A percentile compares a stretch with the other conserved stretches of the same genome.
Conservation (phyloP, 352 stramenopile genomes). For the Pythium aphanidermatum region DNA sequence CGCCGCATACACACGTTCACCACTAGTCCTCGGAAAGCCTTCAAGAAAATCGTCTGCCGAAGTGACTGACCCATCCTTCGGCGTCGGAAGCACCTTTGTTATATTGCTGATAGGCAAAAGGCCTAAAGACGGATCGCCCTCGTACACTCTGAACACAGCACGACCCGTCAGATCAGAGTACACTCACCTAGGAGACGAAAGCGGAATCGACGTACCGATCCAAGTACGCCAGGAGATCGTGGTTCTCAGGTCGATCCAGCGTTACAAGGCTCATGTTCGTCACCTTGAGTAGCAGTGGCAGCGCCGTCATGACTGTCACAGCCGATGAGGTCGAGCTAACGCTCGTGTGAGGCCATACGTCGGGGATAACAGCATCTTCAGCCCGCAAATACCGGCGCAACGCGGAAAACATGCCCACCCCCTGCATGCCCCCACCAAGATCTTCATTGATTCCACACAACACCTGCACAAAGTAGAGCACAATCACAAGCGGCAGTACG, state of each 20-base stretch:
- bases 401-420: background rate
- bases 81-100: slow-evolving; percentile 40
- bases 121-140: slow-evolving; percentile 31
- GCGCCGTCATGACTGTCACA: slow-evolving; percentile 35
- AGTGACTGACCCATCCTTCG: background rate
- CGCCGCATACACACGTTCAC: slow-evolving; percentile 34
- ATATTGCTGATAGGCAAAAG: slow-evolving; percentile 29
- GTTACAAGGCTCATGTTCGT: slow-evolving; percentile 51
- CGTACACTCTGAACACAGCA: slow-evolving; percentile 37
- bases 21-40: slow-evolving; percentile 29
- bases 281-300: slow-evolving; percentile 48
- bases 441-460: slow-evolving; percentile 53
- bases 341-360: background rate
- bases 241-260: slow-evolving; percentile 43
- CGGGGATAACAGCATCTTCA: background rate
- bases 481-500: slow-evolving; percentile 45
- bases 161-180: background rate
- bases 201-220: slow-evolving; percentile 17
- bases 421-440: slow-evolving; percentile 4
- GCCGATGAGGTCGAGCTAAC: slow-evolving; percentile 13
- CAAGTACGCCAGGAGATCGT: slow-evolving; percentile 42
- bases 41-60: slow-evolving; percentile 30
- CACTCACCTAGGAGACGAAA: background rate
- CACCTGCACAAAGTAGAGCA: slow-evolving; percentile 52
- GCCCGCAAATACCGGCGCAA: background rate